Evolutionary conservation across 768 basidiomycete species (phyloP), one percentile per base, ranked within the genome.

Genomic region (Podaxis carcinomalis): DNA sequence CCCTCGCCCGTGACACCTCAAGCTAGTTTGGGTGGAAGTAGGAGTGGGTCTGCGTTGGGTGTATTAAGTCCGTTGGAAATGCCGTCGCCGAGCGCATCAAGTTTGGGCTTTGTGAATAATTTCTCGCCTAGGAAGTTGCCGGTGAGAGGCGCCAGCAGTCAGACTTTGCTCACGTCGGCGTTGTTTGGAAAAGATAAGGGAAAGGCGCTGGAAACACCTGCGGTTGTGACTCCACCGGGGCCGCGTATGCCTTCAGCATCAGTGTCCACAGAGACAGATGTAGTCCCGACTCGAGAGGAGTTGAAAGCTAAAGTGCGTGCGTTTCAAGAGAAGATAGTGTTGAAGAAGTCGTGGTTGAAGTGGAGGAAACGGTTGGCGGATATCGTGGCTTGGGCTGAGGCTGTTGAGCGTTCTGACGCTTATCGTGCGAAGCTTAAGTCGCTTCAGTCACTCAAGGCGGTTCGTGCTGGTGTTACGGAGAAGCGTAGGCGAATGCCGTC

Each of bases 321-420:
- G 2, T 86, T 86, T 67, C 70, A 69, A 21, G 75, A 73, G 50
- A 75, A 72, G 57, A 61, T 67, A 23, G 57, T 78, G 28, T 76
- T 86, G 37, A 80, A 75, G 63, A 65, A 70, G 37, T 73, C 66
- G 37, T 83, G 84, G 61, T 66, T 66, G 47, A 68, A 62, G 39
- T 88, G 87, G 87, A 68, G 77, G 64, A 70, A 78, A 63, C 75
- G 75, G 50, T 64, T 78, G 7, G 71, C 71, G 1, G 80, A 82
- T 36, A 75, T 77, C 56, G 77, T 72, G 39, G 81, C 77, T n/a
- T 90, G 84, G 80, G 67, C 78, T 4, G 85, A 88, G 53, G 89
- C 89, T 0, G 82, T 82, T 61, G 73, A 72, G 59, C 82, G 83
- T 49, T 84, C 87, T 59, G 81, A 88, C 27, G 77, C 75, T 3